These are phyloP conservation scores for Annona cherimola DNA, from an alignment of 164 flowering plant species.

Conservation along the genomic window DNA sequence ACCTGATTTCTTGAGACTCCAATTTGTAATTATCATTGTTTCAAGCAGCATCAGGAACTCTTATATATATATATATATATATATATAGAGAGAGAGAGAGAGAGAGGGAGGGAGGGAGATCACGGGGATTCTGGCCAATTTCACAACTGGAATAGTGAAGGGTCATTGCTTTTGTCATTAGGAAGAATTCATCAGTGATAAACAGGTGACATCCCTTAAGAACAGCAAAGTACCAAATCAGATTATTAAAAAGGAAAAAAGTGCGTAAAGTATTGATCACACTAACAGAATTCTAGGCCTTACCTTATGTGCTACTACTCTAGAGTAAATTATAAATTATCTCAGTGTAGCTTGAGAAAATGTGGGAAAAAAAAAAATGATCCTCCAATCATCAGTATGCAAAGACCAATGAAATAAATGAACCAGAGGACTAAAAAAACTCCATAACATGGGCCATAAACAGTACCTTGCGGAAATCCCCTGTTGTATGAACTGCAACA, in stretches of 20 bases:
- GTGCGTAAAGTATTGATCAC: background rate
- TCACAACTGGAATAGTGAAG: background rate
- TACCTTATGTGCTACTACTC: background rate
- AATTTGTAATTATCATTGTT: background rate
- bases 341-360: background rate
- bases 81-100: no score
- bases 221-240: background rate
- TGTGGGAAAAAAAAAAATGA: background rate
- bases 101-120: background rate
- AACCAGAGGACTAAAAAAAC: background rate
- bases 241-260: background rate
- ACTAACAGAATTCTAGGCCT: background rate
- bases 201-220: background rate
- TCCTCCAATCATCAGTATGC: background rate
- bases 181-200: background rate
- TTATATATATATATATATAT: no score
- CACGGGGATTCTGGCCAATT: background rate
- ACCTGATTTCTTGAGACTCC: no score
- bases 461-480: conserved; percentile 70
- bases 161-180: background rate
- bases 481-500: conserved; percentile 61
- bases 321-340: background rate
- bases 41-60: background rate
- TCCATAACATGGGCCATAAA: background rate
- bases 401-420: background rate